These are phyloP conservation scores for Thinopyrum elongatum DNA, from an alignment of 176 grass and related monocot species.

Conservation along the genomic window DNA sequence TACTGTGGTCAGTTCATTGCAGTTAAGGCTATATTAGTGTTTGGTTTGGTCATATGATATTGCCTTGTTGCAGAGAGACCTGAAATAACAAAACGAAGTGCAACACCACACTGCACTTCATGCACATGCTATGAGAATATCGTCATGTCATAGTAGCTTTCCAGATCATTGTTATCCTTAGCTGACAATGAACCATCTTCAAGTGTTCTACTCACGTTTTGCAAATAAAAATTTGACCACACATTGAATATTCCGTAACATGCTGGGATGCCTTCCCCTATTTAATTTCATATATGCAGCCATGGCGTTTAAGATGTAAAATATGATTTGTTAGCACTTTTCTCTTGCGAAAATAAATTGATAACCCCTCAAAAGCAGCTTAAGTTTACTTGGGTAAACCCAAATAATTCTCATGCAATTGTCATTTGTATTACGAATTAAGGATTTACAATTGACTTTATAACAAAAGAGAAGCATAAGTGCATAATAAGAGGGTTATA, in stretches of 20 bases:
- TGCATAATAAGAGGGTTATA: slow-evolving; percentile 7
- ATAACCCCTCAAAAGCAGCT: not conserved
- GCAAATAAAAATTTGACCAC: not conserved
- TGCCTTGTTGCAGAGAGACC: not conserved
- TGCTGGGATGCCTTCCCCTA: no score
- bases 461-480: slow-evolving; percentile 9
- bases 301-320: not conserved
- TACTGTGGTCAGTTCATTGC: slow-evolving; percentile 6
- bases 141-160: slow-evolving; percentile 12
- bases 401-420: not conserved
- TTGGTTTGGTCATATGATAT: slow-evolving; percentile 14
- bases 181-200: not conserved
- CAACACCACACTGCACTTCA: not conserved
- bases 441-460: not conserved
- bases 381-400: not conserved
- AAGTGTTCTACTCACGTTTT: not conserved
- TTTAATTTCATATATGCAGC: not conserved
- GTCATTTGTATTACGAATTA: not conserved
- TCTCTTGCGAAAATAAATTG: not conserved
- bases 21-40: slow-evolving; percentile 5
- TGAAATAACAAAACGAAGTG: not conserved
- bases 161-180: not conserved
- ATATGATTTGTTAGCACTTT: not conserved
- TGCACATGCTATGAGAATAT: not conserved
- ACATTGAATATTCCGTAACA: not conserved